Percentiles rank a stretch among this genome's conserved stretches.
phyloP scores from a whole-genome alignment of 345 rosid species.

The Sonneratia alba region DNA sequence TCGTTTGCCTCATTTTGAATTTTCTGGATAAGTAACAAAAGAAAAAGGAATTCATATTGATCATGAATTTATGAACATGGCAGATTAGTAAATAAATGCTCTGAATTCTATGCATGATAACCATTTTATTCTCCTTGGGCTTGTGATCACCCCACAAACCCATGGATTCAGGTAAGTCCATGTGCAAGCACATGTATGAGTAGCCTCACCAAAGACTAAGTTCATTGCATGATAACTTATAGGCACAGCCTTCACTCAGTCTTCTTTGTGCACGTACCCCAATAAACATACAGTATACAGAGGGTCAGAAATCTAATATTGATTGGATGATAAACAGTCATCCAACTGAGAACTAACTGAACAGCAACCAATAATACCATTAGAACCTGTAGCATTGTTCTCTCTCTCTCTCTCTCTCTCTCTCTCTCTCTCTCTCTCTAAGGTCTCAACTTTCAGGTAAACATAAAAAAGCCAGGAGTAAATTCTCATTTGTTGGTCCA shows the following conservation, averaged over 20 bases:
- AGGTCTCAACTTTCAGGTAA: not conserved
- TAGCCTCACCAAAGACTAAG: no score
- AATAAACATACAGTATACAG: not conserved
- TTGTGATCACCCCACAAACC: no score
- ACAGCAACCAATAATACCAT: not conserved
- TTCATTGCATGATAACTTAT: no score
- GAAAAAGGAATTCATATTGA: not conserved
- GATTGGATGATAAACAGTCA: not conserved
- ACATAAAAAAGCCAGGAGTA: not conserved
- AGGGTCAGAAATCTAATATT: not conserved
- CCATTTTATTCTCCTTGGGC: no score
- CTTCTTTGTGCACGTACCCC: not conserved
- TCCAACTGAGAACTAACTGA: not conserved
- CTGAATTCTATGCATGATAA: not conserved
- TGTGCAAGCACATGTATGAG: no score
- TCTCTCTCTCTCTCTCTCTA: not conserved
- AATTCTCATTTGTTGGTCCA: not conserved
- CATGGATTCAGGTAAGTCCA: no score
- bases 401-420: not conserved
- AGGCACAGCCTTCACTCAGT: no score
- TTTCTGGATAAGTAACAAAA: not conserved
- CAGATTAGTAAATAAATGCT: not conserved
- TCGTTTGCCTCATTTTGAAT: not conserved
- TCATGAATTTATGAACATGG: not conserved
- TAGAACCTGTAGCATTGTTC: not conserved